Conservation (phyloP, 2,329 filamentous ascomycete species). For the Aureobasidium sp. region DNA sequence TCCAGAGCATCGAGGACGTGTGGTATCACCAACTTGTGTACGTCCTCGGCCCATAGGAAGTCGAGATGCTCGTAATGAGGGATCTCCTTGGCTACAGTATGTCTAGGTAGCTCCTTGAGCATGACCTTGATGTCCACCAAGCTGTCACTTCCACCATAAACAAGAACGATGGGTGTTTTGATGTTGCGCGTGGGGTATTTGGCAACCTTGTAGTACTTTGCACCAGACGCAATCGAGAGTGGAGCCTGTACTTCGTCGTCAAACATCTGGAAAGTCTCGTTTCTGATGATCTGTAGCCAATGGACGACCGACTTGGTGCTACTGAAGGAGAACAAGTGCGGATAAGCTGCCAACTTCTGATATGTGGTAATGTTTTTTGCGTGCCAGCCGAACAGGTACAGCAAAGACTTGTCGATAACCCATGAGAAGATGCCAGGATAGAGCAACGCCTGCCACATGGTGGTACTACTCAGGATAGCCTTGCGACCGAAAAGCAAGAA, state of each 20-base stretch:
- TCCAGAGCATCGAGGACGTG: slow-evolving; percentile 87
- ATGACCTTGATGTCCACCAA: slow-evolving; percentile 90
- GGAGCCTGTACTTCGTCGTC: slow-evolving; percentile 86
- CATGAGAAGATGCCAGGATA: slow-evolving; percentile 91
- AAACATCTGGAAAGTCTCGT: slow-evolving; percentile 95
- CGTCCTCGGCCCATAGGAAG: slow-evolving; percentile 87
- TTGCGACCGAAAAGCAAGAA: slow-evolving; percentile 89
- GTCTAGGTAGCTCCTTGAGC: slow-evolving; percentile 76
- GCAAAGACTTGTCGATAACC: slow-evolving; percentile 73
- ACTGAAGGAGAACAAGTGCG: slow-evolving; percentile 93
- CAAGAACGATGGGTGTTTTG: slow-evolving; percentile 84
- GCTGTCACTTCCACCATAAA: slow-evolving; percentile 91
- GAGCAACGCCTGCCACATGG: slow-evolving; percentile 94
- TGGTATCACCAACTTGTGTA: slow-evolving; percentile 76
- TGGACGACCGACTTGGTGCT: slow-evolving; percentile 96
- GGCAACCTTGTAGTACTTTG: slow-evolving; percentile 91
- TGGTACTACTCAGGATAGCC: slow-evolving; percentile 84
- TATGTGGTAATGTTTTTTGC: slow-evolving; percentile 73
- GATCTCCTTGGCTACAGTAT: slow-evolving; percentile 80
- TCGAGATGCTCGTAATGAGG: slow-evolving; percentile 94
- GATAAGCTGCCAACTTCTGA: slow-evolving; percentile 92
- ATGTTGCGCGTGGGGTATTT: slow-evolving; percentile 97
- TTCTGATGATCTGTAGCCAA: slow-evolving; percentile 99
- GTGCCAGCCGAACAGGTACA: slow-evolving; percentile 85
- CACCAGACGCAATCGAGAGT: slow-evolving; percentile 60